A percentile compares a stretch with the other conserved stretches of the same genome.
These are phyloP conservation scores for Somion occarium DNA, from an alignment of 1,284 basidiomycete genomes.

Conservation along the genomic window DNA sequence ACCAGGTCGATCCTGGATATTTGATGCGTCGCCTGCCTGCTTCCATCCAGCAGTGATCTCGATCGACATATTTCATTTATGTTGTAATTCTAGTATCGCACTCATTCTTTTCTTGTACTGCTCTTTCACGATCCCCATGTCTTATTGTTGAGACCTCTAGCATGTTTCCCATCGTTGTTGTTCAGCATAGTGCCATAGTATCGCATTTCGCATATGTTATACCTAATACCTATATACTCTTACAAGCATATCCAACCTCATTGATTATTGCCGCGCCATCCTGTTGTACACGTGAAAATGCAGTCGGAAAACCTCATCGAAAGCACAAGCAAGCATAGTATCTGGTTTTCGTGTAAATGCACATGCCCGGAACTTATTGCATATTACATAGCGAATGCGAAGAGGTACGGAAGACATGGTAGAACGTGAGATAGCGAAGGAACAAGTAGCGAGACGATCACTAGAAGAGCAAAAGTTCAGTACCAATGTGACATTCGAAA, in stretches of 20 bases:
- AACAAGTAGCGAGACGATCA: conserved; percentile 3
- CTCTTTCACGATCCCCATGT: too few relatives aligned
- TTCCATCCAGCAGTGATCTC: too few relatives aligned
- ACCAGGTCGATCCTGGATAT: conserved; percentile 1
- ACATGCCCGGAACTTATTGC: conserved; percentile 5
- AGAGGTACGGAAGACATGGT: conserved; percentile 1
- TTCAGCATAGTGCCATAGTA: neutral
- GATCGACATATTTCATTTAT: too few relatives aligned
- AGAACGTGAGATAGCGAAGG: conserved; percentile 1
- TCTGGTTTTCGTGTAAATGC: conserved; percentile 6
- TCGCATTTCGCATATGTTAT: neutral
- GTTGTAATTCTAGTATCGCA: too few relatives aligned
- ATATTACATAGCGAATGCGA: conserved; percentile 7
- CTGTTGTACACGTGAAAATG: neutral
- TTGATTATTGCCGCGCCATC: too few relatives aligned
- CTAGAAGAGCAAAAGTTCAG: neutral
- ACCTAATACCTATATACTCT: neutral
- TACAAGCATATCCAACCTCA: neutral
- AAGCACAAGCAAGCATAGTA: neutral
- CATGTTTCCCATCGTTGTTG: too few relatives aligned
- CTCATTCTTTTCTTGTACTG: too few relatives aligned
- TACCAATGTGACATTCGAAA: neutral
- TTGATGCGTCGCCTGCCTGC: neutral
- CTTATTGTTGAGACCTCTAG: too few relatives aligned
- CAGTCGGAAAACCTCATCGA: neutral